Conservation (phyloP, 345 rosid genomes). For the Bruguiera gymnorhiza region DNA sequence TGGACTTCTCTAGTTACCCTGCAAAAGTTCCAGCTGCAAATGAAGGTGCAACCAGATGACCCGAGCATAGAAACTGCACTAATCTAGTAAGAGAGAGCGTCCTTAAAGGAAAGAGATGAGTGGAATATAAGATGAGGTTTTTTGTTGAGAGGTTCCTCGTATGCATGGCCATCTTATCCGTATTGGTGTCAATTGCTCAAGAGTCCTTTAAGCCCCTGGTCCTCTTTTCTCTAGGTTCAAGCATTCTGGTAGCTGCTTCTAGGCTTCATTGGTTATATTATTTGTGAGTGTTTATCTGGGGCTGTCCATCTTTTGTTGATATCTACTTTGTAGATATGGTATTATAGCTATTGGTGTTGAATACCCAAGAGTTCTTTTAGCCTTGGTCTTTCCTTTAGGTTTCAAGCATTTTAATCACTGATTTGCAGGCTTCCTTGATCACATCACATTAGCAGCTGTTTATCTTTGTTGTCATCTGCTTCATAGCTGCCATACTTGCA, state of each 20-base stretch:
- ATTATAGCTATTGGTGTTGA: neutral
- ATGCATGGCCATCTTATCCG: slow-evolving; percentile 11
- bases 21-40: slow-evolving; percentile 73
- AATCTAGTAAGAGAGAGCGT: slow-evolving; percentile 14
- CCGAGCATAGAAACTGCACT: slow-evolving; percentile 16
- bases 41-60: slow-evolving; percentile 49
- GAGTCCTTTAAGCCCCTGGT: slow-evolving; percentile 3
- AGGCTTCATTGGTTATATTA: slow-evolving; percentile 12
- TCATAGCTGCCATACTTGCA: neutral
- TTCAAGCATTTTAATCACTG: neutral
- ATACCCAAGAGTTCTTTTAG: too few species aligned
- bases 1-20: slow-evolving; percentile 79
- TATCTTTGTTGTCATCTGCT: neutral
- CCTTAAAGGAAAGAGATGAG: slow-evolving; percentile 2
- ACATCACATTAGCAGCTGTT: neutral
- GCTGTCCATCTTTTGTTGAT: neutral
- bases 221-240: neutral
- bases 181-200: slow-evolving; percentile 8
- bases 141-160: slow-evolving; percentile 9
- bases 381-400: too few species aligned
- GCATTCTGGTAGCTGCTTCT: slow-evolving; percentile 7
- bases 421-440: neutral
- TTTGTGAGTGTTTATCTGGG: slow-evolving; percentile 1
- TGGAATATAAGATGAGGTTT: neutral
- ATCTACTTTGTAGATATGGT: slow-evolving; percentile 28